Evolutionary conservation across 768 basidiomycete species (phyloP).

Genomic region (Hygrocybe punicea): DNA sequence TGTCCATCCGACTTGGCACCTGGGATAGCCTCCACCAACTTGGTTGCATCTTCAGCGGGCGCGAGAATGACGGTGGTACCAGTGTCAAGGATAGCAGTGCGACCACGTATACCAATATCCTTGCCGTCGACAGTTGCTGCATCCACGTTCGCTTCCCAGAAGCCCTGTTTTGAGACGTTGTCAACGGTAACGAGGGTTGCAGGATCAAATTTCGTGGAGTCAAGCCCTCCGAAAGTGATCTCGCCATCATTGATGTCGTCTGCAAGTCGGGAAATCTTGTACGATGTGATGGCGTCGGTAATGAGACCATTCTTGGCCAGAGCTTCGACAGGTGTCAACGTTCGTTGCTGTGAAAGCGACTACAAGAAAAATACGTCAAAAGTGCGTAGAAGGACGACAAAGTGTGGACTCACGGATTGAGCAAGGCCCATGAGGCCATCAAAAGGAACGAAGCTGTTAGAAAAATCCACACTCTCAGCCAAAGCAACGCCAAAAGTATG

Average conservation of each 20-base stretch:
- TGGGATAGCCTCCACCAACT: slow-evolving; percentile 43
- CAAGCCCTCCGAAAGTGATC: slow-evolving; percentile 75
- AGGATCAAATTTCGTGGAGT: slow-evolving; percentile 63
- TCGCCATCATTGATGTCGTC: slow-evolving; percentile 73
- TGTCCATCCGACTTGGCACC: slow-evolving; percentile 44
- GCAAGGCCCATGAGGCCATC: slow-evolving; percentile 80
- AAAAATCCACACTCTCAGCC: slow-evolving; percentile 60
- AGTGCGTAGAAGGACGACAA: background rate
- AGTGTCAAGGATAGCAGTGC: slow-evolving; percentile 71
- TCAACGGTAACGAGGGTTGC: slow-evolving; percentile 53
- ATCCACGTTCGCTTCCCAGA: slow-evolving; percentile 75
- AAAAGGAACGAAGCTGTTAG: slow-evolving; percentile 46
- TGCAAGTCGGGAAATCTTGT: slow-evolving; percentile 71
- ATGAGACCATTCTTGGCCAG: slow-evolving; percentile 59
- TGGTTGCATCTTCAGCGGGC: slow-evolving; percentile 37
- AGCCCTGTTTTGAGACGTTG: slow-evolving; percentile 66
- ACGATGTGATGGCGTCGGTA: slow-evolving; percentile 63
- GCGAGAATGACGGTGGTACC: slow-evolving; percentile 55
- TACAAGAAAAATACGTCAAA: slow-evolving; percentile 16
- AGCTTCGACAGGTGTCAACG: slow-evolving; percentile 68
- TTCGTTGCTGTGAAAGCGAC: slow-evolving; percentile 62
- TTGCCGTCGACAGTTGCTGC: slow-evolving; percentile 56
- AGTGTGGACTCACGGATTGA: slow-evolving; percentile 49
- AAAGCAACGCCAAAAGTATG: slow-evolving; percentile 70
- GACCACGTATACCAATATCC: slow-evolving; percentile 49